Evolutionary conservation across 1,284 basidiomycete species (phyloP), one percentile per base, ranked within the genome.

Genomic region (Pterulicium gracile): DNA sequence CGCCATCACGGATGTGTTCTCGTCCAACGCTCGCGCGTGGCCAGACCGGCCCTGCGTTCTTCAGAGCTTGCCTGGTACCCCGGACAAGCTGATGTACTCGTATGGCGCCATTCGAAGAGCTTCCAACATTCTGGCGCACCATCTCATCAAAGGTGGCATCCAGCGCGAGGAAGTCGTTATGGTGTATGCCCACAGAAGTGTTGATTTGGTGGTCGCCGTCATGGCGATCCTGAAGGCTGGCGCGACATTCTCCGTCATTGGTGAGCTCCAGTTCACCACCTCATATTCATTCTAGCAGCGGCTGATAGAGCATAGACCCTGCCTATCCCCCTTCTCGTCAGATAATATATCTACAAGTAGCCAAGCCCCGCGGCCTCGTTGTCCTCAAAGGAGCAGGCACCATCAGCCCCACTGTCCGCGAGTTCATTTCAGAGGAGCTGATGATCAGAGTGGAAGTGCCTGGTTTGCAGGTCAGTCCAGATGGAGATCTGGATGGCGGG

Each of bases 201-300:
- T 97, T 36, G 95, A 99, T 62, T 81, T 99, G 44, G 91, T 97
- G 4, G 88, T 98, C 3, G 95, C 95, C 15, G 93, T 98, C 3
- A 88, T 99, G 81, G 96, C 90, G 44, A 85, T 96, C 24, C 76
- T 98, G 56, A 98, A 98, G 68, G 92, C 90, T 2, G 96, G 96
- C 20, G 95, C 90, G 4, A 94, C 92, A 2, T 98, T 99, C 69
- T 95, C 90, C 32, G 96, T 99, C 52, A 97, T 98, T 51, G 94
- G 89, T 91, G 47, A 56, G 77, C 64, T 20, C 47, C 14, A 47
- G 47, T 43, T 36, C 17, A 39, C 24, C 18, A 27, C n/a, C 2
- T 46, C 18, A 35, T 47, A 52, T 52, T 45, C 52, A 24, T 20
- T 15, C 24, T 34, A 45, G 47, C 48, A 32, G 44, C 10, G 32